Evolutionary conservation across 805 yeast species (phyloP).

Genomic region (Kodamaea hsintzibuensis): DNA sequence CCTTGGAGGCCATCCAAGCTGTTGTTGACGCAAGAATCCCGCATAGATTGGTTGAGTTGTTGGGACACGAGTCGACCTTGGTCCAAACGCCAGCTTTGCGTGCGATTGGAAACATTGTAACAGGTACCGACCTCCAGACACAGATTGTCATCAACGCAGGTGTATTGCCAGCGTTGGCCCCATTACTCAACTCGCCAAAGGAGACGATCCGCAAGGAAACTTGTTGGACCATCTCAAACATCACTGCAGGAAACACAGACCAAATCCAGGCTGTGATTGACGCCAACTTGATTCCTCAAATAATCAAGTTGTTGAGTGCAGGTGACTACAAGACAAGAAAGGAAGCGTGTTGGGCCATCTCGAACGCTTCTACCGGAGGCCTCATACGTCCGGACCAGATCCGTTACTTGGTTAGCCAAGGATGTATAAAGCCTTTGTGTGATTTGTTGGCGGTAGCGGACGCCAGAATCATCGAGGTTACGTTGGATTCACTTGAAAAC

Average conservation of each 20-base stretch:
- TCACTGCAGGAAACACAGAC: slow-evolving; percentile 94
- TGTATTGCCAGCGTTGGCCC: slow-evolving; percentile 81
- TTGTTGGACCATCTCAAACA: slow-evolving; percentile 98
- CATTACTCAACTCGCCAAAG: slow-evolving; percentile 77
- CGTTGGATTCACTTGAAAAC: slow-evolving; percentile 92
- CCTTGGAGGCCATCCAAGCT: slow-evolving; percentile 90
- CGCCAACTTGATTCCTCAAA: slow-evolving; percentile 88
- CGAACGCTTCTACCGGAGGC: slow-evolving; percentile 97
- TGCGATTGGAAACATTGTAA: slow-evolving; percentile 96
- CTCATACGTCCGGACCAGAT: slow-evolving; percentile 89
- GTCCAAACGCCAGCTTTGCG: slow-evolving; percentile 97
- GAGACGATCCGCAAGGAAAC: slow-evolving; percentile 96
- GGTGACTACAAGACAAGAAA: slow-evolving; percentile 96
- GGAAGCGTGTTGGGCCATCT: slow-evolving; percentile 99
- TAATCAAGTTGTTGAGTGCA: slow-evolving; percentile 70
- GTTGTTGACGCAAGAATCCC: slow-evolving; percentile 97
- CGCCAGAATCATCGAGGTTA: slow-evolving; percentile 88
- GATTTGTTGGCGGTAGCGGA: slow-evolving; percentile 88
- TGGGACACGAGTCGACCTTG: slow-evolving; percentile 77
- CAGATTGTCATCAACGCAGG: slow-evolving; percentile 93
- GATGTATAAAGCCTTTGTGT: slow-evolving; percentile 96
- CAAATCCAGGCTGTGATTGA: slow-evolving; percentile 98
- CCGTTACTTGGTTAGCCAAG: slow-evolving; percentile 88
- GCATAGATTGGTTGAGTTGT: slow-evolving; percentile 85
- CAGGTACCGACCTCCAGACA: slow-evolving; percentile 95